A percentile compares a stretch with the other conserved stretches of the same genome.
Conservation (phyloP, 768 basidiomycete species). For the Asterophora lycoperdoides region DNA sequence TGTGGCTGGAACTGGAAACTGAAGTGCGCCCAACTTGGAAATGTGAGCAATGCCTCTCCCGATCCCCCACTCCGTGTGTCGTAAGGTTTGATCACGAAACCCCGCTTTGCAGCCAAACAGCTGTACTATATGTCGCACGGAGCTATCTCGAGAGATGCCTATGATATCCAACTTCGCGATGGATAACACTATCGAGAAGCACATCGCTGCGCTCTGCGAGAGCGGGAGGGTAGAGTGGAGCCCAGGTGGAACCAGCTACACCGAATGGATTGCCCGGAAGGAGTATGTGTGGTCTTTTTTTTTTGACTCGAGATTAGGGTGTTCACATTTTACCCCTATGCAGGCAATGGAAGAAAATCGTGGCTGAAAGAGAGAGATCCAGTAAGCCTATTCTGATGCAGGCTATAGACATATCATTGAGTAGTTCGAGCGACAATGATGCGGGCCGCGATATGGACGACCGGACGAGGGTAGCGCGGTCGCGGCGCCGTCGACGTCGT, state of each 20-base stretch:
- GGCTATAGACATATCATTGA: background rate
- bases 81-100: conserved; percentile 1
- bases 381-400: background rate
- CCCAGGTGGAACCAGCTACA: conserved; percentile 38
- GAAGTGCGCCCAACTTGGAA: conserved; percentile 37
- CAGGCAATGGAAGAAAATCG: conserved; percentile 36
- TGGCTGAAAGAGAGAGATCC: conserved; percentile 22
- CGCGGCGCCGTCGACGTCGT: background rate
- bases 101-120: conserved; percentile 29
- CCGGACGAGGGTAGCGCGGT: conserved; percentile 1
- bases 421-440: conserved; percentile 1
- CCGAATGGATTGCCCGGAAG: conserved; percentile 52
- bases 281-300: conserved; percentile 37
- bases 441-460: conserved; percentile 1
- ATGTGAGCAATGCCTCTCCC: conserved; percentile 15
- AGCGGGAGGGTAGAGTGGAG: conserved; percentile 52
- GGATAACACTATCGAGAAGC: conserved; percentile 57
- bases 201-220: conserved; percentile 44
- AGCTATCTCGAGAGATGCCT: conserved; percentile 34
- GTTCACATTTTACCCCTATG: conserved; percentile 2
- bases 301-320: background rate
- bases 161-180: conserved; percentile 63
- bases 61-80: conserved; percentile 5
- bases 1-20: conserved; percentile 60
- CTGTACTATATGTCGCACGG: conserved; percentile 60